Base-by-base conservation (phyloP, 345 rosid species). In the Lepidium didymum region DNA sequence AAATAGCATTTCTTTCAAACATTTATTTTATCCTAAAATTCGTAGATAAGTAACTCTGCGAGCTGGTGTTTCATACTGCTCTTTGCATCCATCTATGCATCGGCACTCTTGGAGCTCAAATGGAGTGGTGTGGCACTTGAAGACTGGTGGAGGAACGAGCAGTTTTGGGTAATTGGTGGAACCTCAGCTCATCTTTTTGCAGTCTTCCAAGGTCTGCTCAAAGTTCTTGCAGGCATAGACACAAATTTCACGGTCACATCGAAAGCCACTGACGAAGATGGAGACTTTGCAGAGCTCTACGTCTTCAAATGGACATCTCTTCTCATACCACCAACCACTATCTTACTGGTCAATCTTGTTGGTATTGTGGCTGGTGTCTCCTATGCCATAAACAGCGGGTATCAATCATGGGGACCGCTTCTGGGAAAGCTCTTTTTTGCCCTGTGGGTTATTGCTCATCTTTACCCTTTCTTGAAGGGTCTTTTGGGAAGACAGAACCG, bases 131-230 rank as follows among this genome's bases (percentile, higher is more conserved):
- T 92, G 8, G 57, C 87, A 63, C 86, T 92, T 34, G 96, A 92
- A 40, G 96, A 92, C 77, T 92, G 96, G 98, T 92, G 98, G 98
- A 92, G 98, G 72, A 92, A 90, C 33, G 96, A 92, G 75, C 98
- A 92, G 77, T 92, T 92, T 78, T 92, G 98, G 96, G 98, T 92
- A 46, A 92, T 92, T 2, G 98, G 96, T 34, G 98, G 98, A 19
- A 92, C 98, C 4, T 90, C 96, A 0, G 91, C 98, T 62, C 98
- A 92, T 78, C 88, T 92, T 19, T 87, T 90, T 29, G 98, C 98
- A 0, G 98, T 92, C 27, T 92, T 92, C 83, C 98, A 90, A 76
- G 98, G 98, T 42, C 91, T 92, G 34, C 77, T 92, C 43, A 92
- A 92, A 56, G 96, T 92, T 47, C 89, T 92, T 41, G 96, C 96